Evolutionary conservation across 2,329 filamentous ascomycete genomes (phyloP), one percentile per base, ranked within the genome.

Genomic region (Colletotrichum spinosum): DNA sequence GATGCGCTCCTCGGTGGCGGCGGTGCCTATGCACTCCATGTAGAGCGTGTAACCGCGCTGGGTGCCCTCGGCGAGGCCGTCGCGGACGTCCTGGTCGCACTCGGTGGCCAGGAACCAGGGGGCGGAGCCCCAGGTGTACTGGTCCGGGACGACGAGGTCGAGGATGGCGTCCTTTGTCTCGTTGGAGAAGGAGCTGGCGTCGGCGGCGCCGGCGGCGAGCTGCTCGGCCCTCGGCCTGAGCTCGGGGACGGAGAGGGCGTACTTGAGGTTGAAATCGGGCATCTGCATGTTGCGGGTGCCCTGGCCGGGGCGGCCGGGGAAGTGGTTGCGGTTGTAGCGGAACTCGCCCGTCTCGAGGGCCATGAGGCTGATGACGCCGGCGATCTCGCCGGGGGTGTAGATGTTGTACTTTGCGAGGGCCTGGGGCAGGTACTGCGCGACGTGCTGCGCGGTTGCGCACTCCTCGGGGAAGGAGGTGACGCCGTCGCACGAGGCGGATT

Each of bases 331-430:
- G 77, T 90, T 92, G 84, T 87, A 94, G 71, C 86, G 83, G 79
- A 94, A 92, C 68, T 89, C 83, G 25, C 62, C 87, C 2, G 86
- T 88, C 79, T 97, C 93, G 73, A 89, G 89, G 10, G 90, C 86
- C 80, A 92, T 90, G 72, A 93, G 81, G 11, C 89, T 83, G 48
- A 96, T 73, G 13, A 94, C 76, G 25, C 89, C 92, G 7, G 92
- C 92, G 73, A 91, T 88, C 70, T 91, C 86, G 25, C 82, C 84
- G 25, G 79, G 77, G 39, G 76, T 75, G 52, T 78, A 82, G 70
- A 94, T 79, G 3, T 75, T 69, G 80, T 92, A 90, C 10, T 81
- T 77, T 15, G 72, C 61, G 75, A 94, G 89, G 41, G 86, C 84
- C 7, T 78, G 69, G 71, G 80, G 78, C 66, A 95, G 82, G 68